Evolutionary conservation across 2,329 filamentous ascomycete genomes (phyloP), one percentile per base, ranked within the genome.

Genomic region (Claviceps digitariae): DNA sequence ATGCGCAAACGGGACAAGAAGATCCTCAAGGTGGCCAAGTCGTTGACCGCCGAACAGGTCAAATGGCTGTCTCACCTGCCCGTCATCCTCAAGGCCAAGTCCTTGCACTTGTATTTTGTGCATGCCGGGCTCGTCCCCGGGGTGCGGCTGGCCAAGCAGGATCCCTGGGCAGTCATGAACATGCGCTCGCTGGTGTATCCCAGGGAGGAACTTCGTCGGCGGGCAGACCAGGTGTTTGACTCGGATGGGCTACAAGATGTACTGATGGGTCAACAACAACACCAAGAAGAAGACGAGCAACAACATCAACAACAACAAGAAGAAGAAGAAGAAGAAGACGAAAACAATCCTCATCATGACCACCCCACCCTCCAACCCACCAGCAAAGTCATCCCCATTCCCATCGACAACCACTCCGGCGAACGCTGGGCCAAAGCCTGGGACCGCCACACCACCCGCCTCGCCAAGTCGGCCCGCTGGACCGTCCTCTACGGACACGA

Each of bases 401-500:
- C 69, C 52, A 65, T 70, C 43, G 71, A 76, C 44, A 66, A 64
- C 47, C 71, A 69, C 56, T 64, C 73, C 5, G 85, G 84, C 50
- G 74, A 78, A 36, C 77, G 77, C 15, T 94, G 88, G 88, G 75
- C 81, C 51, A 77, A 83, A 60, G 68, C 71, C 8, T 84, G 81
- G 81, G 77, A 82, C 61, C 69, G 69, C 52, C 66, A 68, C 54
- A 77, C 83, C 60, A 65, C 65, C 52, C 62, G 62, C 27, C 55
- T 64, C 2, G 56, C 55, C 47, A 57, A 62, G 29, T 48, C 57
- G 13, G 59, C 68, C 31, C 73, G 78, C 10, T 79, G 74, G 43
- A 88, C 86, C 1, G 84, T 95, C 43, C 76, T 95, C 54, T 96
- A 95, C 67, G 90, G 90, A 5, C 91, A 97, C 65, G 88, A 96